A percentile compares a stretch with the other conserved stretches of the same genome.
Evolutionary conservation across 768 basidiomycete species (phyloP).

Genomic region (Pleurotus pulmonarius): DNA sequence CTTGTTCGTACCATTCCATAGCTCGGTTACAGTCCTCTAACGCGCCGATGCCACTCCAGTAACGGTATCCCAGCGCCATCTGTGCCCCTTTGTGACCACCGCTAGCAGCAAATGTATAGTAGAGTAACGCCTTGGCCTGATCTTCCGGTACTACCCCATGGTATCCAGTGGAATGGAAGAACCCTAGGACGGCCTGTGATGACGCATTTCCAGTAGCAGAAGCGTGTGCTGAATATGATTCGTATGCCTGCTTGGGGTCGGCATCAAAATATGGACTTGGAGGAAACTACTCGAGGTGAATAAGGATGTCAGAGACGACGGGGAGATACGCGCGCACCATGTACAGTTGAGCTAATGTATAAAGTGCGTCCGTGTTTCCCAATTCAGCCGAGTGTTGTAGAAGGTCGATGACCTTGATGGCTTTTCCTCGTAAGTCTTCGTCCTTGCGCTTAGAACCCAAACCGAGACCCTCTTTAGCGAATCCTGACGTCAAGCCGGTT

Average conservation of each 20-base stretch:
- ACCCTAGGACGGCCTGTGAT: slow-evolving; percentile 81
- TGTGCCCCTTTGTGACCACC: slow-evolving; percentile 84
- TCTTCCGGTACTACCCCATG: slow-evolving; percentile 56
- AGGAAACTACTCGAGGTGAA: slow-evolving; percentile 51
- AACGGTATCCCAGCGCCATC: slow-evolving; percentile 90
- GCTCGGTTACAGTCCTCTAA: slow-evolving; percentile 82
- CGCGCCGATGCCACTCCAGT: slow-evolving; percentile 95
- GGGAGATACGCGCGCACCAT: slow-evolving; percentile 35
- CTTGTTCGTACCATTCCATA: slow-evolving; percentile 84
- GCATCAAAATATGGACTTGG: slow-evolving; percentile 63
- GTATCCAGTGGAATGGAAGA: slow-evolving; percentile 89
- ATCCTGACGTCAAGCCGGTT: slow-evolving; percentile 33
- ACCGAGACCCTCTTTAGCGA: slow-evolving; percentile 35
- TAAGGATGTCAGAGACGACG: not conserved
- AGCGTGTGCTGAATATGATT: slow-evolving; percentile 63
- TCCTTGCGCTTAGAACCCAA: slow-evolving; percentile 49
- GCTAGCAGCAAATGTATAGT: slow-evolving; percentile 92
- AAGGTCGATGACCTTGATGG: slow-evolving; percentile 78
- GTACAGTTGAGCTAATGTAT: slow-evolving; percentile 61
- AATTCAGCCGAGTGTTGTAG: slow-evolving; percentile 78
- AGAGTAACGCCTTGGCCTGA: slow-evolving; percentile 81
- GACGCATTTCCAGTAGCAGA: slow-evolving; percentile 75
- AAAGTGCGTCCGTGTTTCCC: slow-evolving; percentile 73
- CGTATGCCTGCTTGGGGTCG: slow-evolving; percentile 60
- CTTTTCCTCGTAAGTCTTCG: slow-evolving; percentile 66